These are phyloP conservation scores for Colletotrichum kahawae DNA, from an alignment of 2,329 filamentous ascomycete species.

Conservation along the genomic window DNA sequence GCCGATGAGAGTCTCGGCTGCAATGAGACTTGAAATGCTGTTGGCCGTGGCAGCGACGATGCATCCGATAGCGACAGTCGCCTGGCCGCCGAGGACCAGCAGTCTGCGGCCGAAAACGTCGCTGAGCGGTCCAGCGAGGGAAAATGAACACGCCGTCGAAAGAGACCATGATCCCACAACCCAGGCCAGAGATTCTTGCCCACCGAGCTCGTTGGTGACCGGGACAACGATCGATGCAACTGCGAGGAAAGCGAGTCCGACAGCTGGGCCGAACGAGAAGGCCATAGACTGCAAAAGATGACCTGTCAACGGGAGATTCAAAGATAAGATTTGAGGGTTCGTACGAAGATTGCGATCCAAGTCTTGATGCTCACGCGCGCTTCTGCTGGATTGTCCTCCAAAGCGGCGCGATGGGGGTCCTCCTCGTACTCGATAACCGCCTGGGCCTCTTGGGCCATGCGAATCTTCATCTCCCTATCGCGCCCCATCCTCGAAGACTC, in stretches of 20 bases:
- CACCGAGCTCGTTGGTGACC: slow-evolving; percentile 8
- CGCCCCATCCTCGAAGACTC: slow-evolving; percentile 1
- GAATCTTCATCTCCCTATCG: slow-evolving; percentile 29
- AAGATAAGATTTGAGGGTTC: fast-evolving
- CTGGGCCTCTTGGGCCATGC: slow-evolving; percentile 14
- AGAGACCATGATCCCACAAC: slow-evolving; percentile 20
- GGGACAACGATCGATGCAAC: slow-evolving; percentile 18
- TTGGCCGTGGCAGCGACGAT: slow-evolving; percentile 31
- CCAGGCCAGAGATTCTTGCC: slow-evolving; percentile 12
- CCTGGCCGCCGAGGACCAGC: slow-evolving; percentile 15
- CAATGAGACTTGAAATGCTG: slow-evolving; percentile 27
- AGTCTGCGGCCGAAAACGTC: slow-evolving; percentile 17
- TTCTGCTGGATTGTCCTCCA: slow-evolving; percentile 17
- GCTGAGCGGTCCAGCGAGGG: slow-evolving; percentile 16
- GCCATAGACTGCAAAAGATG: slow-evolving; percentile 6
- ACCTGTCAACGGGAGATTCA: not conserved
- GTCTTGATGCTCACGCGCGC: slow-evolving; percentile 16
- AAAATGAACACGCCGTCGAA: slow-evolving; percentile 20
- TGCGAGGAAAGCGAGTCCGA: slow-evolving; percentile 15
- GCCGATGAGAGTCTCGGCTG: slow-evolving; percentile 34
- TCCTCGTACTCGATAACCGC: slow-evolving; percentile 21
- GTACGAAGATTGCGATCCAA: slow-evolving; percentile 20
- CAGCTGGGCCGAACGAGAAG: slow-evolving; percentile 12
- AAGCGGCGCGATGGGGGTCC: slow-evolving; percentile 20
- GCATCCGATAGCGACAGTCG: slow-evolving; percentile 7